A percentile compares a stretch with the other conserved stretches of the same genome.
These are phyloP conservation scores for Trichothecium roseum DNA, from an alignment of 2,329 filamentous ascomycete species.

Conservation along the genomic window DNA sequence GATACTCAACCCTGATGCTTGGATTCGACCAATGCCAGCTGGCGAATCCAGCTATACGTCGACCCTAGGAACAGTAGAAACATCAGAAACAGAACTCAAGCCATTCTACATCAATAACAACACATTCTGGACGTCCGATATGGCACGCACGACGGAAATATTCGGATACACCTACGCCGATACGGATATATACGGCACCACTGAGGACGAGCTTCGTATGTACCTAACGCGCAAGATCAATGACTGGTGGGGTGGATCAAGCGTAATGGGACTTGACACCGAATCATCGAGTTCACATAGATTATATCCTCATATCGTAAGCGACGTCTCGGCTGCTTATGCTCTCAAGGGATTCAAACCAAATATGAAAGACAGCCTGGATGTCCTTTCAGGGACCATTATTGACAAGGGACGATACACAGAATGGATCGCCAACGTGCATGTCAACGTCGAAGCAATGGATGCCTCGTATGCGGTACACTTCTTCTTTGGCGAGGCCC, in stretches of 20 bases:
- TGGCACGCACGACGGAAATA: slow-evolving; percentile 43
- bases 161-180: slow-evolving; percentile 74
- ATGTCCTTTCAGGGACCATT: slow-evolving; percentile 16
- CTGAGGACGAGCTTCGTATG: slow-evolving; percentile 16
- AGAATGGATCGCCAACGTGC: slow-evolving; percentile 3
- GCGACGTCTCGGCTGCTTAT: too few species aligned
- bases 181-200: slow-evolving; percentile 19
- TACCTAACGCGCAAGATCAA: slow-evolving; percentile 40
- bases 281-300: too few species aligned
- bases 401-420: slow-evolving; percentile 30
- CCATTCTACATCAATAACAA: slow-evolving; percentile 53
- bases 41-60: slow-evolving; percentile 53
- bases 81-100: slow-evolving; percentile 46
- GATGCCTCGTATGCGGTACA: slow-evolving; percentile 51
- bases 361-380: slow-evolving; percentile 15
- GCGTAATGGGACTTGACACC: slow-evolving; percentile 13
- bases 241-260: slow-evolving; percentile 25
- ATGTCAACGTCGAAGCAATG: slow-evolving; percentile 42
- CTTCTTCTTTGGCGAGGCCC: slow-evolving; percentile 53
- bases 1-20: slow-evolving; percentile 56
- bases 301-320: too few species aligned
- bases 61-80: slow-evolving; percentile 39
- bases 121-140: slow-evolving; percentile 58
- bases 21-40: slow-evolving; percentile 46
- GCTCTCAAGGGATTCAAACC: slow-evolving; percentile 7